Percentiles rank a stretch among this genome's conserved stretches.
Conservation (phyloP, 768 basidiomycete genomes). For the Amanita jacksonii region DNA sequence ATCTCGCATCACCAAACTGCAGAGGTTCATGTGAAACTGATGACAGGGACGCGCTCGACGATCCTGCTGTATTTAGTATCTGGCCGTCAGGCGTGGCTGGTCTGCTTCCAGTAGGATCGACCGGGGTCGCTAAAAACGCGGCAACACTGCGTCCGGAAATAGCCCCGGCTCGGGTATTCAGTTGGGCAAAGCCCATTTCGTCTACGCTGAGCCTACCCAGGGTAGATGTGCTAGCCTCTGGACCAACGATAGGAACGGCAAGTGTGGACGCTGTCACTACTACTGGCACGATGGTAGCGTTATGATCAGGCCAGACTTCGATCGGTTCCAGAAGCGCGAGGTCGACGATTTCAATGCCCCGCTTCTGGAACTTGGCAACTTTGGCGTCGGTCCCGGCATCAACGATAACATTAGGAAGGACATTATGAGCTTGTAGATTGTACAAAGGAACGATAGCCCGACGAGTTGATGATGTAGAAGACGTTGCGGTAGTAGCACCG, state of each 20-base stretch:
- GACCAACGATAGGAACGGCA: neutral
- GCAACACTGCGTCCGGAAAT: slow-evolving; percentile 1
- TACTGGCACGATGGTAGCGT: neutral
- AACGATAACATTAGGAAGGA: slow-evolving; percentile 76
- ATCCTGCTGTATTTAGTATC: slow-evolving; percentile 13
- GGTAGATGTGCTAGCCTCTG: slow-evolving; percentile 8
- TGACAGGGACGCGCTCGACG: slow-evolving; percentile 21
- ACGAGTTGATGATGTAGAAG: slow-evolving; percentile 39
- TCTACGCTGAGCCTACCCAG: slow-evolving; percentile 18
- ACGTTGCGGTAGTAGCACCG: slow-evolving; percentile 11
- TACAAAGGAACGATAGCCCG: slow-evolving; percentile 79
- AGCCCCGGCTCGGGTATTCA: neutral
- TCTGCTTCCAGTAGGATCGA: slow-evolving; percentile 8
- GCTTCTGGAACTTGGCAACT: slow-evolving; percentile 66
- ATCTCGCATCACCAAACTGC: neutral
- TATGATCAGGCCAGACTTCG: slow-evolving; percentile 53
- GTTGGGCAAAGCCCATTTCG: slow-evolving; percentile 15
- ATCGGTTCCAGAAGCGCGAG: slow-evolving; percentile 74
- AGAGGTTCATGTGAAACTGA: slow-evolving; percentile 8
- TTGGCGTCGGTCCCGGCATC: slow-evolving; percentile 87
- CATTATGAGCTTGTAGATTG: slow-evolving; percentile 82
- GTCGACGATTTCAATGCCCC: slow-evolving; percentile 70
- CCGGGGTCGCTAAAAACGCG: neutral
- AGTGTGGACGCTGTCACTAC: neutral
- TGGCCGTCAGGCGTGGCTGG: slow-evolving; percentile 12